A percentile compares a stretch with the other conserved stretches of the same genome.
Evolutionary conservation across 2,329 filamentous ascomycete genomes (phyloP).

Genomic region (Penicillium sp.): DNA sequence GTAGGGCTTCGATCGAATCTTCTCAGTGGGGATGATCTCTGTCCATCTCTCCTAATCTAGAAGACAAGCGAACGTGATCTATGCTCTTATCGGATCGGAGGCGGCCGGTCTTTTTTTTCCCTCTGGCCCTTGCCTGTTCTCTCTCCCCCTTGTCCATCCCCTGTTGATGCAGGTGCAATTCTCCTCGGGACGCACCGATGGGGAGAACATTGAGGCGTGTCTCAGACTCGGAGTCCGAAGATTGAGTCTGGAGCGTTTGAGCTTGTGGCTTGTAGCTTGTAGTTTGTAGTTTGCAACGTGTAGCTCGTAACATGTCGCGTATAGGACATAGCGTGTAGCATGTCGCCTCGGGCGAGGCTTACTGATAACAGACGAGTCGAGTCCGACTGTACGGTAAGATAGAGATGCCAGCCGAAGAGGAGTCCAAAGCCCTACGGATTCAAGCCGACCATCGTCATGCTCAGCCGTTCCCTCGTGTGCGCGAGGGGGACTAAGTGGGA

Average conservation of each 20-base stretch:
- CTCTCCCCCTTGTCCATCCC: background rate
- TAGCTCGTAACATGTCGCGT: no score
- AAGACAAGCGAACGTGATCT: background rate
- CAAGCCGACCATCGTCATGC: background rate
- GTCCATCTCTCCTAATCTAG: background rate
- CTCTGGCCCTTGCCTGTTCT: background rate
- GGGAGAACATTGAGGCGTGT: background rate
- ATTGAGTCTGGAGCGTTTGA: no score
- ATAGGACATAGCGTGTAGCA: no score
- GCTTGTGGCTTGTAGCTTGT: no score
- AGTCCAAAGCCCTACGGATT: background rate
- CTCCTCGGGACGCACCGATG: slow-evolving; percentile 6
- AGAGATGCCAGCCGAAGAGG: background rate
- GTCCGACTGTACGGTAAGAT: background rate
- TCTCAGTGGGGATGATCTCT: background rate
- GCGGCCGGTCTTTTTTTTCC: background rate
- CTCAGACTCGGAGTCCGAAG: background rate
- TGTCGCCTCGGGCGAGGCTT: background rate
- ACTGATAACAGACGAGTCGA: background rate
- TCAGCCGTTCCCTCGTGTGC: background rate
- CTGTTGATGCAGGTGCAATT: background rate
- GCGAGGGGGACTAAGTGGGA: background rate
- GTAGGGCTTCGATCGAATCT: background rate
- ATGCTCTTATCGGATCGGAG: slow-evolving; percentile 2
- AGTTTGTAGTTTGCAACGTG: no score